Conservation (phyloP, 1,139 yeast species). For the Sugiyamaella paludigena region DNA sequence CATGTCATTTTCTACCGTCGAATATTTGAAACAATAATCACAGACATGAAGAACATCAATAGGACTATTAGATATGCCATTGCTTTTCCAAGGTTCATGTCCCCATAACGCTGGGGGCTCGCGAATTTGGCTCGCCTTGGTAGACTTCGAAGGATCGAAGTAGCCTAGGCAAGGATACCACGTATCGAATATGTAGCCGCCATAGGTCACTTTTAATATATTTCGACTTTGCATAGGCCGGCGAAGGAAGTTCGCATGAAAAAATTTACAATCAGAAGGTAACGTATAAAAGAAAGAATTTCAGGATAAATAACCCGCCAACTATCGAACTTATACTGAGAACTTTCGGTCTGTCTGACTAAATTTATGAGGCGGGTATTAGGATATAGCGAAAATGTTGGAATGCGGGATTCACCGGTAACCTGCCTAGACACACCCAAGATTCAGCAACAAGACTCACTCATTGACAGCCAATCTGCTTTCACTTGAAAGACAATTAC, state of each 20-base stretch:
- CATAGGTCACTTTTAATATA: constrained; percentile 62
- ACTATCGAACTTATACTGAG: background rate
- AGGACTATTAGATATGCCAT: background rate
- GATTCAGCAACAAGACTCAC: too few relatives aligned
- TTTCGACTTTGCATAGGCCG: constrained; percentile 43
- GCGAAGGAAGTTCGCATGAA: background rate
- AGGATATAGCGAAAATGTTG: too few relatives aligned
- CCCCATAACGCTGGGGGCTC: constrained; percentile 16
- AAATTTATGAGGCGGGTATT: background rate
- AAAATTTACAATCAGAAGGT: constrained; percentile 1
- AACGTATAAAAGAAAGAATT: background rate
- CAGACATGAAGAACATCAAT: constrained; percentile 67
- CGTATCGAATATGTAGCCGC: constrained; percentile 62
- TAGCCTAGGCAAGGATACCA: constrained; percentile 89
- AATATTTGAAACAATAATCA: constrained; percentile 78
- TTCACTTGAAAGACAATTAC: too few relatives aligned
- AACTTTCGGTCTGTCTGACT: background rate
- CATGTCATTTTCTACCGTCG: constrained; percentile 43
- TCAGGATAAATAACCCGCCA: background rate
- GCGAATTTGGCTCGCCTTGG: constrained; percentile 17
- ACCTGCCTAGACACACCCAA: too few relatives aligned
- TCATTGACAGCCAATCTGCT: too few relatives aligned
- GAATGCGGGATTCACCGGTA: too few relatives aligned
- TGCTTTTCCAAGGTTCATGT: constrained; percentile 31
- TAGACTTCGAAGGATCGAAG: constrained; percentile 39